Evolutionary conservation across 345 rosid genomes (phyloP).

Genomic region (Syzygium grande): DNA sequence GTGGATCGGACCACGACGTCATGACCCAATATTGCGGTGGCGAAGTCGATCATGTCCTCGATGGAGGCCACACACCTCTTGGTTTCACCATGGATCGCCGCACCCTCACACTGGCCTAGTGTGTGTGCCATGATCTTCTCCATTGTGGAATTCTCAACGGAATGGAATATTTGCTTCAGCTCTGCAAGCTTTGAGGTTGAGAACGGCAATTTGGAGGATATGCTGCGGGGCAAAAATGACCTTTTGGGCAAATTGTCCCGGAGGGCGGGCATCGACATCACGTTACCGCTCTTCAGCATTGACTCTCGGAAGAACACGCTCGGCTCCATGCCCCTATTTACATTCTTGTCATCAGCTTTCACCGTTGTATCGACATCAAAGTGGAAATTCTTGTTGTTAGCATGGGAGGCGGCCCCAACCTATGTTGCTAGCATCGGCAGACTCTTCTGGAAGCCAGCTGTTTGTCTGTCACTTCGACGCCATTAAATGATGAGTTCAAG

Average conservation of each 20-base stretch:
- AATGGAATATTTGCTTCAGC: slow-evolving; percentile 37
- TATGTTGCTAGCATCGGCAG: no score
- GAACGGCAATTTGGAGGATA: slow-evolving; percentile 47
- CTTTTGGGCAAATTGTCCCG: slow-evolving; percentile 73
- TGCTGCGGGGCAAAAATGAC: slow-evolving; percentile 71
- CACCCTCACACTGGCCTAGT: slow-evolving; percentile 47
- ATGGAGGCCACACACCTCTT: slow-evolving; percentile 79
- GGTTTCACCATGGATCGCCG: slow-evolving; percentile 54
- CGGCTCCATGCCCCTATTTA: slow-evolving; percentile 59
- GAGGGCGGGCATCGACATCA: slow-evolving; percentile 78
- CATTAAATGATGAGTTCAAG: not conserved
- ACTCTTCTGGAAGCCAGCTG: no score
- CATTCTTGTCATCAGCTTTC: slow-evolving; percentile 20
- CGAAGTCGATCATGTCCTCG: slow-evolving; percentile 84
- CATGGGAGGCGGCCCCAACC: no score
- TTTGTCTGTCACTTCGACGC: no score
- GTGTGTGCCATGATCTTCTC: slow-evolving; percentile 37
- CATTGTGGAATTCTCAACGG: slow-evolving; percentile 54
- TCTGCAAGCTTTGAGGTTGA: slow-evolving; percentile 26
- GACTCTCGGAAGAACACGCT: slow-evolving; percentile 74
- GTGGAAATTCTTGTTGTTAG: no score
- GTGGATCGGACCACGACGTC: slow-evolving; percentile 50
- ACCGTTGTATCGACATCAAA: no score
- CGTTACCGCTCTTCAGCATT: slow-evolving; percentile 45
- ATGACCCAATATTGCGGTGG: slow-evolving; percentile 56